Evolutionary conservation across 2,329 filamentous ascomycete genomes (phyloP).

Genomic region (Diaporthe sp.): DNA sequence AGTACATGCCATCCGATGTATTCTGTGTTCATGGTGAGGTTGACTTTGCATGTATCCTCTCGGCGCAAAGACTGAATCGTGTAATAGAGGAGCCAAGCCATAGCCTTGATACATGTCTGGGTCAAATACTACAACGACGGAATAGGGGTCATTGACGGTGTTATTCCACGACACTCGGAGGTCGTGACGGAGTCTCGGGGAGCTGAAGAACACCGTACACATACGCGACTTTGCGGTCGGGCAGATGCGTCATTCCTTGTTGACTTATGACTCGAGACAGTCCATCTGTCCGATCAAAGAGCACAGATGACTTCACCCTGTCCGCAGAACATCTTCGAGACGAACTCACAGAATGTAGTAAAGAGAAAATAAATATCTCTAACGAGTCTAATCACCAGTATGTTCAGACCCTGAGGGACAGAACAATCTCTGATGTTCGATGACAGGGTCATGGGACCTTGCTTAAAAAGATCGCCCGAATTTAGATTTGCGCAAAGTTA

Average conservation of each 20-base stretch:
- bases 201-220: neutral
- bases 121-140: neutral
- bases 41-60: neutral
- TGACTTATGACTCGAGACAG: neutral
- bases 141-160: neutral
- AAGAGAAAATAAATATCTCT: no score
- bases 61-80: constrained; percentile 26
- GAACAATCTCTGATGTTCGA: neutral
- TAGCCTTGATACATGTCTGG: neutral
- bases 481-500: neutral
- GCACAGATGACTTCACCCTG: neutral
- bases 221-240: neutral
- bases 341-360: neutral
- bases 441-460: neutral
- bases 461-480: neutral
- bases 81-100: neutral
- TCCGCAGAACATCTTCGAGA: neutral
- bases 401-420: neutral
- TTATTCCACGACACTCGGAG: neutral
- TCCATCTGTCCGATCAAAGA: neutral
- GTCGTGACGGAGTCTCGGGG: neutral
- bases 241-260: neutral
- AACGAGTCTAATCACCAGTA: neutral
- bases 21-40: neutral
- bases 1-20: neutral